Conservation (phyloP, 2,329 filamentous ascomycete species). For the Cyclaneusma minus region DNA sequence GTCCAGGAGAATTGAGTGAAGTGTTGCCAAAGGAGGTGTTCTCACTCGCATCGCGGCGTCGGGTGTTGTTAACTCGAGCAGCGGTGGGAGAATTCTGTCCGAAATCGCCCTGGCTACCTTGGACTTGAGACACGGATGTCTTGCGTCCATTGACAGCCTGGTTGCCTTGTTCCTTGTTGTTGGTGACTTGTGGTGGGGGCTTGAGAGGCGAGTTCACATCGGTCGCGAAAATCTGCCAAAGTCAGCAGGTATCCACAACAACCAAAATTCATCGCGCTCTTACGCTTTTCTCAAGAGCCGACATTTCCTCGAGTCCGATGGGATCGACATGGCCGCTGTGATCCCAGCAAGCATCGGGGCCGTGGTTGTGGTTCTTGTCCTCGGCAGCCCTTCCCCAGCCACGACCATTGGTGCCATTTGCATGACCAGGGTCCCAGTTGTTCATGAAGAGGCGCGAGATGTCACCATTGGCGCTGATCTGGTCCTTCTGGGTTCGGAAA, state of each 20-base stretch:
- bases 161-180: constrained; percentile 46
- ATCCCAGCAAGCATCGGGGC: constrained; percentile 91
- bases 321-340: constrained; percentile 52
- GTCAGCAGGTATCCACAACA: constrained; percentile 2
- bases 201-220: constrained; percentile 94
- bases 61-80: constrained; percentile 54
- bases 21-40: constrained; percentile 43
- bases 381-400: constrained; percentile 71
- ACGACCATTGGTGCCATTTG: constrained; percentile 43
- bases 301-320: constrained; percentile 57
- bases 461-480: constrained; percentile 35
- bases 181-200: constrained; percentile 52
- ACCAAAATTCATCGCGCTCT: constrained; percentile 14
- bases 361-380: constrained; percentile 54
- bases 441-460: constrained; percentile 54
- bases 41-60: constrained; percentile 70
- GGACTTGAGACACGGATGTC: constrained; percentile 57
- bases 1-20: constrained; percentile 44
- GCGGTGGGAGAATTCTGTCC: constrained; percentile 59
- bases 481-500: constrained; percentile 41
- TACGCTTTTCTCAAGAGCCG: constrained; percentile 43
- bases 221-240: constrained; percentile 53
- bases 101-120: constrained; percentile 43
- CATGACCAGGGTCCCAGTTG: constrained; percentile 63
- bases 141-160: constrained; percentile 57